Base-by-base conservation (phyloP, 345 rosid genomes). In the Populus nigra region DNA sequence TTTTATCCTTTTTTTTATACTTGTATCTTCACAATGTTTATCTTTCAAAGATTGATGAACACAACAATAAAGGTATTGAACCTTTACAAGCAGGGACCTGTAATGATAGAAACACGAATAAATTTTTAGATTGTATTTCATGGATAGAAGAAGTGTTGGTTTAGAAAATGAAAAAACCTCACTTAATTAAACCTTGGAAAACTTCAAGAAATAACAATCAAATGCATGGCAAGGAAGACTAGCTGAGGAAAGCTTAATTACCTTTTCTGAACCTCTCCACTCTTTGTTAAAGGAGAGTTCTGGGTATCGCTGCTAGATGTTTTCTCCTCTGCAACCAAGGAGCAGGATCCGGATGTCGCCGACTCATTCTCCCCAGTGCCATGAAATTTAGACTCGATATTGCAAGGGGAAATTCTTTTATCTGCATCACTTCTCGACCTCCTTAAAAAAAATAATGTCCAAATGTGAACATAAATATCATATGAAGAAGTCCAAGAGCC, bases 261-360 rank as follows among this genome's bases (percentile, higher is more conserved):
- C 99, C 98, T 90, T 78, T 80, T 88, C 27, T 72, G 86, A 78
- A 36, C 55, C 72, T 85, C 84, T 69, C 86, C 89, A 71, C 79
- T 83, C 88, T 81, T 88, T 74, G 57, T 63, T 38, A 80, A 59
- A 76, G 90, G 57, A 59, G 88, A 85, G 69, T 77, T 88, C 70
- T 85, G 89, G 72, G 85, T 83, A 83, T 91, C 94, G 80, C 93
- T 91, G 79, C 91, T 88, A 74, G 84, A 87, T 68, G 87, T 90
- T 83, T 84, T 92, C 66, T 96, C 94, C 74, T 91, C 98, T 38
- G 83, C 88, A 81, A 73, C 77, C 87, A 89, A 87, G 50, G 98
- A 92, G 71, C 87, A 88, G 73, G 93, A 96, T 85, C 92, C 98
- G 23, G 99, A 91, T 72, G 91, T 86, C 82, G 85, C 88, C 65